phyloP scores from a whole-genome alignment of 2,329 filamentous ascomycete genomes.

The Trichoderma harzianum region DNA sequence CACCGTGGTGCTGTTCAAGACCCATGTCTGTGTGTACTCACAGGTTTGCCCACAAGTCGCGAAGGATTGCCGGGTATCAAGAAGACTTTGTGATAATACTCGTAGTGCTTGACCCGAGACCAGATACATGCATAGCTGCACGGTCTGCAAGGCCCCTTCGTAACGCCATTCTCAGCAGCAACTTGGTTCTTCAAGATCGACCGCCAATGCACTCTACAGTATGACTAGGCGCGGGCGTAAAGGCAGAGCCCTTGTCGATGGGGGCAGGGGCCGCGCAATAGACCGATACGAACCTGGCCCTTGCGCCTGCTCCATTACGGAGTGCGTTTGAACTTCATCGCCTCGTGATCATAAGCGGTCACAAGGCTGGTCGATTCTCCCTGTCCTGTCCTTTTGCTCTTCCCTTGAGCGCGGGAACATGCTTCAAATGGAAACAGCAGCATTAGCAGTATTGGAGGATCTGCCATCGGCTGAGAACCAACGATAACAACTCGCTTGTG shows the following conservation, averaged over 20 bases:
- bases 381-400: background rate
- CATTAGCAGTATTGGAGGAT: background rate
- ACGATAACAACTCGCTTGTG: background rate
- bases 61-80: background rate
- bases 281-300: constrained; percentile 13
- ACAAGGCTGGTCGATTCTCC: constrained; percentile 10
- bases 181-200: constrained; percentile 12
- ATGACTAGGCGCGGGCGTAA: constrained; percentile 16
- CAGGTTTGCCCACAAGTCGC: background rate
- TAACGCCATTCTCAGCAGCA: background rate
- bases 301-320: constrained; percentile 5
- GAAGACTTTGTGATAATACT: background rate
- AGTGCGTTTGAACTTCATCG: constrained; percentile 4
- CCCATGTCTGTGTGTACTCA: background rate
- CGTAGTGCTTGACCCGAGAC: background rate
- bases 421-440: background rate
- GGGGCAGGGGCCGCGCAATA: constrained; percentile 4
- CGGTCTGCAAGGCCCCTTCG: background rate
- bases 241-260: constrained; percentile 3
- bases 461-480: background rate
- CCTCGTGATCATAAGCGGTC: constrained; percentile 17
- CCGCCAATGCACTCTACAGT: constrained; percentile 16
- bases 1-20: background rate
- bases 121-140: background rate
- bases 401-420: background rate